Conservation (phyloP, 148 eudicot genomes). For the Fallopia convolvulus region DNA sequence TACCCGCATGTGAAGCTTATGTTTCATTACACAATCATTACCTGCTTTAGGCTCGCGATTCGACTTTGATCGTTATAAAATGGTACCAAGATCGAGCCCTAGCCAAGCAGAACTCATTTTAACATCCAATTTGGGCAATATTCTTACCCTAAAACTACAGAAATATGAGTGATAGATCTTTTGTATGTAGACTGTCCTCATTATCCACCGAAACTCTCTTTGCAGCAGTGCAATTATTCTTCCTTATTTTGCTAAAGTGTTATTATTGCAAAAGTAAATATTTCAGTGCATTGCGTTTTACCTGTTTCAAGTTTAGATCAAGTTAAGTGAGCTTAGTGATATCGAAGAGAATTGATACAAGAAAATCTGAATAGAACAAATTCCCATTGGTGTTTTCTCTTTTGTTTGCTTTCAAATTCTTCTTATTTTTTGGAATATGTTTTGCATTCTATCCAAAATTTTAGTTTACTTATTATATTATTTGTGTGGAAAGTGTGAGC, state of each 20-base stretch:
- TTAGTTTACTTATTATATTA: background rate
- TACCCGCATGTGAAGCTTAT: background rate
- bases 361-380: background rate
- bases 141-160: background rate
- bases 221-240: background rate
- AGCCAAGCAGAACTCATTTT: too few relatives aligned
- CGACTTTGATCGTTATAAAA: too few relatives aligned
- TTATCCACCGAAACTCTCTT: background rate
- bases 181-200: background rate
- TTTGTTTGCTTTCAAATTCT: background rate
- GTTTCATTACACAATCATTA: background rate
- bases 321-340: background rate
- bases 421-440: background rate
- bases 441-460: background rate
- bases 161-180: background rate
- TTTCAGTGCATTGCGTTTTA: background rate
- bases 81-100: too few relatives aligned
- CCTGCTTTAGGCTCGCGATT: too few relatives aligned
- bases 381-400: background rate
- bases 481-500: background rate
- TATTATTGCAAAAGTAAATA: background rate
- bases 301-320: background rate
- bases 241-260: background rate
- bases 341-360: background rate
- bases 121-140: background rate